Evolutionary conservation across 78 protist genomes (phyloP), one percentile per base, ranked within the genome.

Genomic region (Dictyostelium brefeldianum): DNA sequence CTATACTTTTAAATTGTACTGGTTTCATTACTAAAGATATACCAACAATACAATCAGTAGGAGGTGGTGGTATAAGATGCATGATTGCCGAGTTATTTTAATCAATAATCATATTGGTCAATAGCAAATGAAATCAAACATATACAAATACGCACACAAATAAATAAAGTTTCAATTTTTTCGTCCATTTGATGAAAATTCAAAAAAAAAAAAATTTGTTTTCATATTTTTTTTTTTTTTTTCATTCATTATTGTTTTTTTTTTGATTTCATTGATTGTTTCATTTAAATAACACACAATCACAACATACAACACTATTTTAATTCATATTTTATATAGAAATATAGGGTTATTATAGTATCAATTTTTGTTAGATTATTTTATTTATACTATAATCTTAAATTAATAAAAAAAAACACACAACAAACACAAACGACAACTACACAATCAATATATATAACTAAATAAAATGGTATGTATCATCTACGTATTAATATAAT

Each of bases 51-150:
- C 96, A 96, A 65, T 36, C 51, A 29, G 75, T 80, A 57, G 97
- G 97, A 50, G 97, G 97, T 85, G 96, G 97, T 70, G 84, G 94
- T 81, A 95, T 83, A 5, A 47, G 97, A 47, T 96, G 97, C 77
- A 91, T 90, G 94, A 80, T 96, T 53, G 97, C 95, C n/a, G 97
- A 96, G 65, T 48, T 92, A 43, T 78, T 62, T 46, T 89, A 69
- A n/a, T n/a, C n/a, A n/a, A n/a, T n/a, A n/a, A n/a, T n/a, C n/a
- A n/a, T n/a, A n/a, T n/a, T n/a, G n/a, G n/a, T n/a, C n/a, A n/a
- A n/a, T n/a, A n/a, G n/a, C n/a, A n/a, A n/a, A n/a, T n/a, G n/a
- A n/a, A n/a, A n/a, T n/a, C n/a, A n/a, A n/a, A n/a, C 0, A 11
- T 11, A 25, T 4, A 62, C 8, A 62, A 62, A 25, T 9, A 62